These are phyloP conservation scores for Nicotiana knightiana DNA, from an alignment of 257 asterid genomes.

Conservation along the genomic window DNA sequence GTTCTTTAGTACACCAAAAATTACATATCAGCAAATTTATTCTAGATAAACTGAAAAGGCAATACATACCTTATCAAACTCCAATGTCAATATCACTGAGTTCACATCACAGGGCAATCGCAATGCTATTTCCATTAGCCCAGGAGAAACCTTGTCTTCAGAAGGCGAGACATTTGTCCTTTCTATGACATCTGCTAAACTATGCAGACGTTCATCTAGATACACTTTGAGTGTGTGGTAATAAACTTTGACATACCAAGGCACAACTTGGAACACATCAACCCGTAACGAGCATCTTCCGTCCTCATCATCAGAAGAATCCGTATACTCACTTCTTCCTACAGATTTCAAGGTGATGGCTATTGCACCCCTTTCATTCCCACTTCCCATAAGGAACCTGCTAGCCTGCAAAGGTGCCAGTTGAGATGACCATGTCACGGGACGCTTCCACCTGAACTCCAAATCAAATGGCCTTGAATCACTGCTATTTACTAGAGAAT, in stretches of 20 bases:
- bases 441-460: slow-evolving; percentile 76
- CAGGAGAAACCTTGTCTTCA: slow-evolving; percentile 94
- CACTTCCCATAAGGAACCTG: slow-evolving; percentile 92
- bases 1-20: neutral
- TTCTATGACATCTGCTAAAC: slow-evolving; percentile 44
- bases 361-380: slow-evolving; percentile 93
- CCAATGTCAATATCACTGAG: slow-evolving; percentile 74
- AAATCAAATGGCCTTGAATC: slow-evolving; percentile 66
- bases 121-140: slow-evolving; percentile 76
- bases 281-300: slow-evolving; percentile 50
- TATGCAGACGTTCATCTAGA: slow-evolving; percentile 61
- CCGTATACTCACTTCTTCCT: slow-evolving; percentile 21
- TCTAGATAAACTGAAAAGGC: neutral
- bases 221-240: slow-evolving; percentile 67
- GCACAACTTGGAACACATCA: slow-evolving; percentile 87
- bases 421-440: slow-evolving; percentile 68
- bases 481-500: slow-evolving; percentile 43
- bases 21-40: neutral
- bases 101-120: slow-evolving; percentile 68
- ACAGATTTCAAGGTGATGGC: slow-evolving; percentile 75
- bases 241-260: slow-evolving; percentile 97
- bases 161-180: slow-evolving; percentile 75
- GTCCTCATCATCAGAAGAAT: slow-evolving; percentile 23
- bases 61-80: slow-evolving; percentile 82
- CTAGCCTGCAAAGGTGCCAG: slow-evolving; percentile 75